phyloP scores from a whole-genome alignment of 2,329 filamentous ascomycete species.

The Cercospora sp. region DNA sequence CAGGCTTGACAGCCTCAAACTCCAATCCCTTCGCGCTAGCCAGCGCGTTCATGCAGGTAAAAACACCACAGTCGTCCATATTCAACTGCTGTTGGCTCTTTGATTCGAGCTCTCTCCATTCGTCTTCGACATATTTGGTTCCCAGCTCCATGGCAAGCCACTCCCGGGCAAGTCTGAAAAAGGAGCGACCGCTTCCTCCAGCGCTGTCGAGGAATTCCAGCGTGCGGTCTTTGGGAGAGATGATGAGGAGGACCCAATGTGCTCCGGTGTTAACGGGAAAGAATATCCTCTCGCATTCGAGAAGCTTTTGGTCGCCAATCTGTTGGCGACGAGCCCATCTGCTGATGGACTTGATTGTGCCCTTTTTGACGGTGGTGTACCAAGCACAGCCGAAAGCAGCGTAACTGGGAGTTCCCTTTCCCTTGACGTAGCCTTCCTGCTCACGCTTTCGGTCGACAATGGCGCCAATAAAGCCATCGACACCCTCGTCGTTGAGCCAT shows the following conservation, averaged over 20 bases:
- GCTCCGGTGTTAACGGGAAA: slow-evolving; percentile 61
- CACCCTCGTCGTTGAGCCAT: slow-evolving; percentile 78
- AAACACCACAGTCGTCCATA: slow-evolving; percentile 74
- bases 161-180: slow-evolving; percentile 39
- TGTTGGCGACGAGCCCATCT: slow-evolving; percentile 61
- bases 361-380: slow-evolving; percentile 56
- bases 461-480: slow-evolving; percentile 66
- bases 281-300: slow-evolving; percentile 67
- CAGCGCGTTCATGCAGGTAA: slow-evolving; percentile 71
- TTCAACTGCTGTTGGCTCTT: slow-evolving; percentile 63
- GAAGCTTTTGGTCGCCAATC: slow-evolving; percentile 61
- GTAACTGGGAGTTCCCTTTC: slow-evolving; percentile 49
- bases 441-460: slow-evolving; percentile 60
- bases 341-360: slow-evolving; percentile 52
- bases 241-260: slow-evolving; percentile 73
- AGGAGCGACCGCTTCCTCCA: slow-evolving; percentile 43
- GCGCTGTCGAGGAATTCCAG: slow-evolving; percentile 73
- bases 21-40: slow-evolving; percentile 58
- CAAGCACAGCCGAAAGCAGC: slow-evolving; percentile 67
- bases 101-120: slow-evolving; percentile 60
- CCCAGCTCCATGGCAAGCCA: slow-evolving; percentile 63
- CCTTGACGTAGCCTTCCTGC: slow-evolving; percentile 54
- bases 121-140: slow-evolving; percentile 55
- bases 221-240: slow-evolving; percentile 61
- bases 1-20: slow-evolving; percentile 25